Percentiles rank a stretch among this genome's conserved stretches.
Conservation (phyloP, 2,329 filamentous ascomycete species). For the Neofusicoccum umdonicola region DNA sequence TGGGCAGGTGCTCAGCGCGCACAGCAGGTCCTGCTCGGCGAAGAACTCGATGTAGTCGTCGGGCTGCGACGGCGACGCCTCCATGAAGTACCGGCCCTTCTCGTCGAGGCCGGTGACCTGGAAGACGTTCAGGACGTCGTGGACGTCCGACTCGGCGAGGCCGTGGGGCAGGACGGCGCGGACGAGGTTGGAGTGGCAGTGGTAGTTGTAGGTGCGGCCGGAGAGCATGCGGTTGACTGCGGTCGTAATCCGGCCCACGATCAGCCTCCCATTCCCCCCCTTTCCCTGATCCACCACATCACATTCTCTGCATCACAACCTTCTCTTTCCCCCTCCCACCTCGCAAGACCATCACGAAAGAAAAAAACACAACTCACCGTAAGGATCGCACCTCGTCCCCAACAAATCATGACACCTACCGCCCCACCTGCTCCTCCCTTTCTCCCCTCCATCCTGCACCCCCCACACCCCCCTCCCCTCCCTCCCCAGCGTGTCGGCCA, state of each 20-base stretch:
- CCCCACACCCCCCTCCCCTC: too few relatives aligned
- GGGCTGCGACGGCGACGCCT: slow-evolving; percentile 31
- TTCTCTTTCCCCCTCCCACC: too few relatives aligned
- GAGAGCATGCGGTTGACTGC: slow-evolving; percentile 68
- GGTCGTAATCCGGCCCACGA: too few relatives aligned
- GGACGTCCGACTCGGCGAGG: slow-evolving; percentile 70
- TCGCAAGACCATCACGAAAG: background rate
- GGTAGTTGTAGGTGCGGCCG: slow-evolving; percentile 71
- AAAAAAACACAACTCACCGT: slow-evolving; percentile 41
- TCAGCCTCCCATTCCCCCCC: too few relatives aligned
- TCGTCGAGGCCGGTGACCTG: slow-evolving; percentile 77
- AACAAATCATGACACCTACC: slow-evolving; percentile 73
- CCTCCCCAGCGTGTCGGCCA: slow-evolving; percentile 58
- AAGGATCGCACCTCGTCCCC: slow-evolving; percentile 81
- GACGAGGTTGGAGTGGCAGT: slow-evolving; percentile 80
- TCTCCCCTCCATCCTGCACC: slow-evolving; percentile 37
- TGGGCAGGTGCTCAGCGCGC: slow-evolving; percentile 67
- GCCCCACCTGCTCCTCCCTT: slow-evolving; percentile 60
- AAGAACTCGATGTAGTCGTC: slow-evolving; percentile 67
- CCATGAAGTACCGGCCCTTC: slow-evolving; percentile 73
- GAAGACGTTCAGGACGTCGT: slow-evolving; percentile 84
- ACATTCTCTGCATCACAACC: too few relatives aligned
- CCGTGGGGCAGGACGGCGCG: slow-evolving; percentile 69
- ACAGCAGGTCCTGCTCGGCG: slow-evolving; percentile 72
- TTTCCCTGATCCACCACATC: too few relatives aligned